Base-by-base conservation (phyloP, 1,284 basidiomycete species). In the Marasmius fiardii region DNA sequence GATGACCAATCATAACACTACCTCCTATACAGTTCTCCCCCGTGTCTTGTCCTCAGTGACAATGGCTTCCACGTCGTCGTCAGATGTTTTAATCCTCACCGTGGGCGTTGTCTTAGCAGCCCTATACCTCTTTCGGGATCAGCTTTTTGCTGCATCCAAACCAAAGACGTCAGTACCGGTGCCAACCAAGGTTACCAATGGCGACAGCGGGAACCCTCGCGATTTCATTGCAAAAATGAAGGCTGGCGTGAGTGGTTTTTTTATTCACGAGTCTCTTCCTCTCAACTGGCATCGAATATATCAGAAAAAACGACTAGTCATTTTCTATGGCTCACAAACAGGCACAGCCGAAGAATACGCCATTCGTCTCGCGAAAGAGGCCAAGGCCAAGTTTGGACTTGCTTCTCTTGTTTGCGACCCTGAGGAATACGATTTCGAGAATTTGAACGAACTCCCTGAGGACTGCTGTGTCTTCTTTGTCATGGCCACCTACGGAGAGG, bases 401-500 rank as follows among this genome's bases (percentile, higher is more conserved):
- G 89, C 92, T 8, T 95, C 93, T 11, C 85, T 97, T 57, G 95
- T 98, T 8, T 95, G 92, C 67, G 95, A 97, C 69, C 93, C 93
- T 4, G 95, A 98, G 70, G 95, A 98, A 72, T 98, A 98, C 71
- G 96, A 98, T 68, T 98, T 98, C 68, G 92, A 95, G 67, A 95
- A 92, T 71, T 86, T 99, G 61, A 95, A 98, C 72, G 81, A 90
- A 69, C 69, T 98, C 34, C 93, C 96, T 2, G 86, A 90, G 58
- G 88, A 95, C 70, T 88, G 82, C 63, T 89, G 88, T 41, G 92
- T 88, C 57, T 84, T 97, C 71, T 98, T 99, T 68, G 93, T 97
- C 65, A 85, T 99, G 84, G 96, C 96, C 23, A 98, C 96, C 12
- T 99, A 99, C 67, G 96, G 96, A 60, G 96, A 99, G 76, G 96